Base-by-base conservation (phyloP, 2,329 filamentous ascomycete genomes). In the Niveomyces coronatus region DNA sequence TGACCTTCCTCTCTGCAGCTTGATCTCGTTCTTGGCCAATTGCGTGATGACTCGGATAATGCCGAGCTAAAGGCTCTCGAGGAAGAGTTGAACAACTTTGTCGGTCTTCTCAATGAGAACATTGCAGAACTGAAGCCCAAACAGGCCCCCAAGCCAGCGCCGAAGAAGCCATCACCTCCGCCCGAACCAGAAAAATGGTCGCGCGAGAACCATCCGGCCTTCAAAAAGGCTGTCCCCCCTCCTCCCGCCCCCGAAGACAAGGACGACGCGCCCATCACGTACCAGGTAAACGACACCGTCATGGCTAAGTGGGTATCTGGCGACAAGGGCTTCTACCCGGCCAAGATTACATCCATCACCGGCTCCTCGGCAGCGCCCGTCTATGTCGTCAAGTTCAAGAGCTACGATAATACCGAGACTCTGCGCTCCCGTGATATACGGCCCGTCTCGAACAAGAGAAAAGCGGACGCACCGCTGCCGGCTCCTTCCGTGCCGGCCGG, bases 341-440 rank as follows among this genome's bases (percentile, higher is more conserved):
- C 88, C 29, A 81, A 85, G 52, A 94, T 98, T 59, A 89, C 86
- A 36, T 88, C 84, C 37, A 88, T 95, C 51, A 95, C 89, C 16
- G 91, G 91, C 42, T 94, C 87, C 8, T 80, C 82, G n/a, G 83
- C 79, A 30, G 84, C 85, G 37, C 89, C 88, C 24, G 85, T 95
- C 46, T 98, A 95, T 58, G 82, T 85, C 33, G 88, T 98, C 59
- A 91, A 84, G 50, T 98, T 96, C 70, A 89, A 93, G 63, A 85
- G 78, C 52, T 96, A 96, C 63, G 76, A 81, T 46, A 86, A 74
- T 16, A 85, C 82, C 31, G 87, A 94, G 60, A 91, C 84, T 23
- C 63, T 94, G 44, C 76, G 80, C 43, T 77, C 82, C 44, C 81
- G 82, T 59, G 87, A 96, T 53, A 85, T 95, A 47, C 80, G 85